Evolutionary conservation across 2,329 filamentous ascomycete species (phyloP), one percentile per base, ranked within the genome.

Genomic region (Orbilia ellipsospora): DNA sequence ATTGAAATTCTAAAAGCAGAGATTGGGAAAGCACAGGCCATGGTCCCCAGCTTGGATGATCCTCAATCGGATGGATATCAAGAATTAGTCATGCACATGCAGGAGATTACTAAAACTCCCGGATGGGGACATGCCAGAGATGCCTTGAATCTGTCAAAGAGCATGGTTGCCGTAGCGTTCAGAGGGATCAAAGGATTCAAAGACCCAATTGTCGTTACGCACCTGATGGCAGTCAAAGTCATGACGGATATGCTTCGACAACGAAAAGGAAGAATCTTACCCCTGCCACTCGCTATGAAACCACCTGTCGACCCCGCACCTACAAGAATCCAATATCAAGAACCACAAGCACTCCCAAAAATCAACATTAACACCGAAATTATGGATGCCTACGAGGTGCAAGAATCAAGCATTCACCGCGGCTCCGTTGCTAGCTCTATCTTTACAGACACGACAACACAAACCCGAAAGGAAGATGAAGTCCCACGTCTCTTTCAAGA

Each of bases 191-290:
- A 79, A 0, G 45, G 61, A 0, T 80, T 91, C 0, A 80, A 84
- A 0, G 50, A 65, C 0, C 82, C 86, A 2, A 80, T 84, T 0
- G 84, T 84, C 5, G 91, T 89, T 88, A 90, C 86, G 0, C 91
- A 87, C 75, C 89, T 86, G 0, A 84, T 89, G 2, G 90, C 92
- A 55, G 85, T 92, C 0, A 82, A 87, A 12, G 86, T 85, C 0
- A 51, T 91, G 31, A 50, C 26, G 18, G 63, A 68, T 20, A 74
- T 68, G 70, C 48, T 68, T 23, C 61, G 66, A 31, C 56, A 63
- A 15, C 44, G 70, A 50, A 62, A 36, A 23, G 63, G 70, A 1
- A 55, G 57, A 26, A 16, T 16, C 4, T 63, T 51, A 7, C 48
- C 51, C 15, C 15, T 51, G n/a, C 61, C 59, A 2, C 12, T 18